These are phyloP conservation scores for Trichophyton simii DNA, from an alignment of 2,329 filamentous ascomycete genomes.

Conservation along the genomic window DNA sequence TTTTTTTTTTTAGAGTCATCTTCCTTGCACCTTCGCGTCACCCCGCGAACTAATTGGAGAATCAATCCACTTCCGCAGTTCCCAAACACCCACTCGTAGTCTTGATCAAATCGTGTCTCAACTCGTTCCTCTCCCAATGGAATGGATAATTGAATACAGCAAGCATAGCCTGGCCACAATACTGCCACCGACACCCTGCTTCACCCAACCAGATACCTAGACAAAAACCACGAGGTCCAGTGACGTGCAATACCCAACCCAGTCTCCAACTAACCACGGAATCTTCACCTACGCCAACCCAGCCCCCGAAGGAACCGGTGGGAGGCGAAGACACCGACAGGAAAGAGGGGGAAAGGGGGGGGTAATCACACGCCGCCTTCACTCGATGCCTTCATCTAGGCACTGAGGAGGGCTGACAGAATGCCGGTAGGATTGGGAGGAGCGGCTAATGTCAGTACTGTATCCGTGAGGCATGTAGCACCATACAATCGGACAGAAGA, in stretches of 20 bases:
- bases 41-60: not conserved
- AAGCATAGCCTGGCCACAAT: constrained; percentile 1
- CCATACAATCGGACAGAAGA: not conserved
- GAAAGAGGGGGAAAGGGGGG: not conserved
- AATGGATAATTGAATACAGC: not conserved
- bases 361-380: not conserved
- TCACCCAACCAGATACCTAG: not conserved
- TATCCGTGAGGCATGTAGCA: not conserved
- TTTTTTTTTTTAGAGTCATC: not conserved
- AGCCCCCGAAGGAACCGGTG: not conserved
- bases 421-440: not conserved
- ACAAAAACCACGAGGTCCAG: not conserved
- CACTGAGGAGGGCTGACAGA: not conserved
- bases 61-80: constrained; percentile 1
- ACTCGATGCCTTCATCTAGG: not conserved
- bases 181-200: not conserved
- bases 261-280: not conserved
- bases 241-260: not conserved
- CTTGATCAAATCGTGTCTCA: not conserved
- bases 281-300: not conserved
- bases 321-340: not conserved
- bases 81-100: not conserved
- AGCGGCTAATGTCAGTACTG: not conserved
- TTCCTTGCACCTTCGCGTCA: not conserved
- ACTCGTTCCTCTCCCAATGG: constrained; percentile 1